These are phyloP conservation scores for Soucietia sequanensis DNA, from an alignment of 805 yeast species.

Conservation along the genomic window DNA sequence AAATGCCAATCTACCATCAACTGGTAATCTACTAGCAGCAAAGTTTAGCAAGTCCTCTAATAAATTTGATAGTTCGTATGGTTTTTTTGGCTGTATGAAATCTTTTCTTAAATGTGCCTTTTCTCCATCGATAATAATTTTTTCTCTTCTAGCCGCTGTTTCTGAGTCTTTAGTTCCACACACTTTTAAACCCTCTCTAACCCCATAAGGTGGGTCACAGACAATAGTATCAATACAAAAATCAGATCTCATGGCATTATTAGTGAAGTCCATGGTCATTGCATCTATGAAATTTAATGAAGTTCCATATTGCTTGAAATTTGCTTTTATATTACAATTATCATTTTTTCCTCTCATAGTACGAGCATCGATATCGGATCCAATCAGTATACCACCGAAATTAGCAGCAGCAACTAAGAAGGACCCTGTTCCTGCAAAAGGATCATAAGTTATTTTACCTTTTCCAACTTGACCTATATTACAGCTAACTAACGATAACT, in stretches of 20 bases:
- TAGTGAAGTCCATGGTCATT: conserved; percentile 91
- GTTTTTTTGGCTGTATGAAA: conserved; percentile 90
- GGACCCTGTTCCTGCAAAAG: conserved; percentile 96
- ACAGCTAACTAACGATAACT: conserved; percentile 80
- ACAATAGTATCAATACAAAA: conserved; percentile 74
- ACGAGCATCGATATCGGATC: conserved; percentile 90
- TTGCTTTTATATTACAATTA: conserved; percentile 52
- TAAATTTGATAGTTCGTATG: conserved; percentile 74
- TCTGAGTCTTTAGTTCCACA: conserved; percentile 77
- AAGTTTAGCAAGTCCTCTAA: conserved; percentile 76
- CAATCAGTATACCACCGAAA: conserved; percentile 76
- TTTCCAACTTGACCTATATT: conserved; percentile 75
- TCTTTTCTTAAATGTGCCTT: conserved; percentile 75
- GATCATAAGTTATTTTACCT: conserved; percentile 79
- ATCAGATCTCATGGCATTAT: conserved; percentile 69
- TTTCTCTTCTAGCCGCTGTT: conserved; percentile 69
- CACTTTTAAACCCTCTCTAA: conserved; percentile 90
- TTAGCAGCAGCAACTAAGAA: conserved; percentile 85
- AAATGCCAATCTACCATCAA: conserved; percentile 80
- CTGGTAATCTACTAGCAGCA: conserved; percentile 67
- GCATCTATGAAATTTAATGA: conserved; percentile 64
- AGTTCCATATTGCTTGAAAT: conserved; percentile 74
- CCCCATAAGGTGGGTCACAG: conserved; percentile 98
- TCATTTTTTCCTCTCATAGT: conserved; percentile 67
- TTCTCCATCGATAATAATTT: conserved; percentile 72